Conservation (phyloP, 2,329 filamentous ascomycete species). For the Bertia moriformis region DNA sequence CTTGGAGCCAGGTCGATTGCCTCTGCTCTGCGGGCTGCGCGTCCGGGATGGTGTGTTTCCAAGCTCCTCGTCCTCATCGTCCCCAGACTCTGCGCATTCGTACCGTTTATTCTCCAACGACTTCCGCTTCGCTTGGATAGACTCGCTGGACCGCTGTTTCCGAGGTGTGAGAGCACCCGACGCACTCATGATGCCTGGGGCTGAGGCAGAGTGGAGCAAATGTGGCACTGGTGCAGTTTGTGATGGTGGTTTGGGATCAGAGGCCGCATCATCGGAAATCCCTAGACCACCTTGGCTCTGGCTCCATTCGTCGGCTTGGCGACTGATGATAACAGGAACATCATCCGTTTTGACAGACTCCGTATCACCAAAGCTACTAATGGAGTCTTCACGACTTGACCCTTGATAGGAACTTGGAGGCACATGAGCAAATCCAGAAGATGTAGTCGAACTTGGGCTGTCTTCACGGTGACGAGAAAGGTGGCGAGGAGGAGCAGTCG, state of each 20-base stretch:
- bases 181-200: conserved; percentile 45
- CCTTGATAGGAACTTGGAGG: conserved; percentile 64
- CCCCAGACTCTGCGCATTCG: conserved; percentile 74
- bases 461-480: conserved; percentile 61
- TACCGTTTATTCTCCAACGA: conserved; percentile 57
- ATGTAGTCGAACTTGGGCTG: conserved; percentile 70
- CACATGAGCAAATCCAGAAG: conserved; percentile 53
- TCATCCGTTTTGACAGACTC: conserved; percentile 70
- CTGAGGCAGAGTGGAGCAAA: conserved; percentile 46
- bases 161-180: conserved; percentile 31
- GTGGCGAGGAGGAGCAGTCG: conserved; percentile 34
- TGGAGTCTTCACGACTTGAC: conserved; percentile 76
- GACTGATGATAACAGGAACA: conserved; percentile 58
- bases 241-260: conserved; percentile 13
- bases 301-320: conserved; percentile 54
- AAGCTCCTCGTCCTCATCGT: conserved; percentile 88
- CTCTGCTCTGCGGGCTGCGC: conserved; percentile 33
- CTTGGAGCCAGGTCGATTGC: conserved; percentile 65
- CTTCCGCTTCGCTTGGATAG: conserved; percentile 60
- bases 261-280: conserved; percentile 50
- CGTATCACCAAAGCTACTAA: conserved; percentile 76
- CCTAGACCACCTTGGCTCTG: conserved; percentile 70
- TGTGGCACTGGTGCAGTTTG: conserved; percentile 29
- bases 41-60: conserved; percentile 37
- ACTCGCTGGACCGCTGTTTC: conserved; percentile 57